Base-by-base conservation (phyloP, 768 basidiomycete species). In the Infundibulicybe gibba region DNA sequence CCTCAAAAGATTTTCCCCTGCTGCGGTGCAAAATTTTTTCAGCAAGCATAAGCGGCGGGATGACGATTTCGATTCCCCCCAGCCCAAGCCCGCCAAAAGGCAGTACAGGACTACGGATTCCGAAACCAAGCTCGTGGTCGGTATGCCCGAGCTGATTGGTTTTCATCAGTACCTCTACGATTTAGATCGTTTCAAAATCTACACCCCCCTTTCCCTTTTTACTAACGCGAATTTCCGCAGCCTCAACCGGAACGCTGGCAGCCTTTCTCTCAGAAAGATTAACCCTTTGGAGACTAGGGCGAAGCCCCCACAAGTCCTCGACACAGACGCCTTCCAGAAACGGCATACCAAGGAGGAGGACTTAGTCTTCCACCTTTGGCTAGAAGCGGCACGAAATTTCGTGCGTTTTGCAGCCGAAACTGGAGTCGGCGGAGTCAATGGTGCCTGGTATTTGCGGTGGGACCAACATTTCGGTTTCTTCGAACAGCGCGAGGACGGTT, bases 161-260 rank as follows among this genome's bases (percentile, higher is more conserved):
- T 46, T 46, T 15, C 21, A 37, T 13, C 19, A 38, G 35, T 25
- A 25, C 14, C 45, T 35, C 16, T 46, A 19, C 25, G 20, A 46
- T 15, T 35, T 46, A 14, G 34, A 46, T 35, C 37, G 40, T 16
- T 21, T 25, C 45, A 14, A 40, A 11, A 34, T 46, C 30, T 50
- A 50, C 49, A 45, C 41, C 33, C 49, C 49, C 6, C 49, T 50
- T 15, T 20, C 31, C 39, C 40, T 50, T 13, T 50, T 47, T 40
- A 50, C 49, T n/a, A 37, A 33, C 19, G 40, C 35, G 5, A 50
- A 47, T 40, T 40, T 50, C 34, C 38, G 21, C 16, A 12, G 16
- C 12, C 37, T 50, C 41, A 50, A 41, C 34, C 32, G 45, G 12
- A 33, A 50, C 20, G 38, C 39, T 2, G 34, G 21, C 12, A 37